phyloP scores from a whole-genome alignment of 495 filamentous ascomycete species.

The Talaromyces wortmannii region DNA sequence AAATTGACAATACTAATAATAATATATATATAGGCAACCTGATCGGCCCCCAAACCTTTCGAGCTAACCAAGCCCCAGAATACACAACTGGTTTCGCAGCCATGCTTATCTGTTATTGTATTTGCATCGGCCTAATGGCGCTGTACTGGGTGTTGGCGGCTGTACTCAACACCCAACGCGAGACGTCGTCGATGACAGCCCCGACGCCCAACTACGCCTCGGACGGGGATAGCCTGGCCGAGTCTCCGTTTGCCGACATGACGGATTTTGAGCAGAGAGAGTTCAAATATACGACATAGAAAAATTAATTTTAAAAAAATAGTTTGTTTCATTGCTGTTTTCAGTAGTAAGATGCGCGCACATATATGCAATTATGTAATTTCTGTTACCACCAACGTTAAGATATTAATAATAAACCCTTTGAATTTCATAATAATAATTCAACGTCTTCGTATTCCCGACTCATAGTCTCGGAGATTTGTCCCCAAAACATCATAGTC shows the following conservation, averaged over 20 bases:
- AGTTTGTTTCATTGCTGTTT: no score
- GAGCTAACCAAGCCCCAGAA: conserved; percentile 43
- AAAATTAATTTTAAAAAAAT: neutral
- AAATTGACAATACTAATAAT: no score
- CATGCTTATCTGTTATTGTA: conserved; percentile 22
- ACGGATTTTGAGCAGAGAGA: conserved; percentile 21
- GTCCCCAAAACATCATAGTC: no score
- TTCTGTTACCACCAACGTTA: no score
- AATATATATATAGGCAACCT: conserved; percentile 37
- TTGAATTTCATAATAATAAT: no score
- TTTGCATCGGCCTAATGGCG: conserved; percentile 17
- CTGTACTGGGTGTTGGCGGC: conserved; percentile 18
- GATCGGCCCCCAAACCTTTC: conserved; percentile 56
- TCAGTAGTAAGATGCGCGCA: no score
- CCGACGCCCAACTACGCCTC: neutral
- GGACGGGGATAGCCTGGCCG: neutral
- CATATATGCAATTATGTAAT: no score
- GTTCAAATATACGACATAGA: conserved; percentile 17
- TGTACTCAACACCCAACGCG: conserved; percentile 11
- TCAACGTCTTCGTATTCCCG: no score
- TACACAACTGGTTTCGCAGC: conserved; percentile 24
- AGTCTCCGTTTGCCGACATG: conserved; percentile 16
- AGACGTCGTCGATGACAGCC: neutral
- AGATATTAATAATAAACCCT: no score
- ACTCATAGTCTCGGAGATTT: no score